Conservation (phyloP, 305 asterid species). For the Fraxinus platypoda region DNA sequence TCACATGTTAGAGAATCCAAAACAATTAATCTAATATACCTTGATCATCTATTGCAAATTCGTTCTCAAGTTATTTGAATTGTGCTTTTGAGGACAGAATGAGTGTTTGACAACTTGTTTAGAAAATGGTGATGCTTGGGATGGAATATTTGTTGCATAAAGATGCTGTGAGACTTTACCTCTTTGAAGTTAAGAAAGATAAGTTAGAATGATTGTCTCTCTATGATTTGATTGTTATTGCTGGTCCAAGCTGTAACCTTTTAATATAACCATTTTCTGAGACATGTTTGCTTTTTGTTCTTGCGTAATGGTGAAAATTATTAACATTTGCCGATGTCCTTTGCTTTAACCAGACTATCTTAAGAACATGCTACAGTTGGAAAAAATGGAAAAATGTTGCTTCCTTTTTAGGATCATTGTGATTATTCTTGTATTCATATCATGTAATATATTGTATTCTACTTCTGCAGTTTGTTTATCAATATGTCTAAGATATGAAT, state of each 20-base stretch:
- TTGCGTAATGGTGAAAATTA: not conserved
- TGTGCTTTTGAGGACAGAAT: not conserved
- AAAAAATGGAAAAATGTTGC: constrained; percentile 12
- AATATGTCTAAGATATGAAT: constrained; percentile 18
- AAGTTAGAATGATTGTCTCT: not conserved
- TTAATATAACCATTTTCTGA: not conserved
- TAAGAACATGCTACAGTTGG: not conserved
- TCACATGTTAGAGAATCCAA: not conserved
- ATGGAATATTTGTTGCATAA: not conserved
- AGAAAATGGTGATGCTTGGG: not conserved
- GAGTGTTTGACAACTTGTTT: not conserved
- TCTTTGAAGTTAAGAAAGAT: not conserved
- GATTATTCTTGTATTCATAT: not conserved
- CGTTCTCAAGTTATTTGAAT: not conserved
- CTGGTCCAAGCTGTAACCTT: not conserved
- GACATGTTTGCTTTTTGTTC: constrained; percentile 13
- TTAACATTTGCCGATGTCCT: not conserved
- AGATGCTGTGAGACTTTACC: not conserved
- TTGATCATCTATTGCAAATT: not conserved
- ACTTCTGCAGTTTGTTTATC: constrained; percentile 11
- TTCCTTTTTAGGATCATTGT: not conserved
- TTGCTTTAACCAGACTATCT: not conserved
- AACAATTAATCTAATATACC: not conserved
- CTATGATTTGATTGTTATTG: not conserved
- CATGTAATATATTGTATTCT: not conserved